Base-by-base conservation (phyloP, 768 basidiomycete genomes). In the Boletus subparvulus region DNA sequence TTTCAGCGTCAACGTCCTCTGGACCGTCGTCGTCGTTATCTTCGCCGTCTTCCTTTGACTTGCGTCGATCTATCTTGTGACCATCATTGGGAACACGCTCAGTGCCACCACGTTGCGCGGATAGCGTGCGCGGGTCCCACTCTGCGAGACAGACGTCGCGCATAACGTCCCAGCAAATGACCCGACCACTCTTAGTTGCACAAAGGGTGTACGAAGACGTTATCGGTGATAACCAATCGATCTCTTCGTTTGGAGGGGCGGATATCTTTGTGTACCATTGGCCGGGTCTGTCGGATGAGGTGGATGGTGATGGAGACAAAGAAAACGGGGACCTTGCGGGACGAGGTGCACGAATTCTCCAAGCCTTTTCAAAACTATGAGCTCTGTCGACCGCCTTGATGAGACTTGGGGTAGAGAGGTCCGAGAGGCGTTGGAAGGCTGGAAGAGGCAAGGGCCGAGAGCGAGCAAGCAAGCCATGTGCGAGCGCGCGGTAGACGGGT, bases 161-260 rank as follows among this genome's bases (percentile, higher is more conserved):
- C 50, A 82, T 81, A 14, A 89, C 82, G 55, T 90, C 86, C 88
- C 88, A 89, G 61, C 87, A 89, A 16, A 89, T 83, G 19, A 90
- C 85, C 62, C 85, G 85, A 6, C 88, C 87, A 47, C 81, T 84
- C 73, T 88, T 88, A 0, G 88, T 89, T 1, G 86, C 85, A 62
- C 86, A 90, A n/a, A 90, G 80, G 4, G 83, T 87, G 63, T 89
- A 89, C 37, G 81, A 85, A 6, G 85, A 85, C 2, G 87, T 88
- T 61, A 90, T 88, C 17, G 88, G 86, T 3, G 86, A 87, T 6
- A 90, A 72, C 87, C 87, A 90, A 59, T 89, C 87, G 14, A 90
- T 83, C 50, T 87, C 85, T 59, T 88, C 85, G 40, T 79, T 72
- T 2, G 85, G 85, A 0, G 87, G 87, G 3, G 85, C 82, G 33